These are phyloP conservation scores for Cyamopsis tetragonoloba DNA, from an alignment of 306 rosid genomes.

Conservation along the genomic window DNA sequence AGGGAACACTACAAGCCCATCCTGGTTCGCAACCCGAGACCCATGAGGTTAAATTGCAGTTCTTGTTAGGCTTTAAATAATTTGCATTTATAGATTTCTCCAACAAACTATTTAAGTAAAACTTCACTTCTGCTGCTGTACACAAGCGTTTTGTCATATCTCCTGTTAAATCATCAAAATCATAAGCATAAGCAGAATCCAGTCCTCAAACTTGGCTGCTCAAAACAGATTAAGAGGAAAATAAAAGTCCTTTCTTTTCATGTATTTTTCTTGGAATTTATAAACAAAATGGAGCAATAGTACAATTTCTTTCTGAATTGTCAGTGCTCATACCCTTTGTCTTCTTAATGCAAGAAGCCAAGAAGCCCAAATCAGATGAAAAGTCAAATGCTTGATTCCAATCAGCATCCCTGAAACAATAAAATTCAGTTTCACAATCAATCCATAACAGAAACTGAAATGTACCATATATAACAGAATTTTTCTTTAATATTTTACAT, in stretches of 20 bases:
- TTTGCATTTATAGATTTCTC: constrained; percentile 42
- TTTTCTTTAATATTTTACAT: background rate
- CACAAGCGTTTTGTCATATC: constrained; percentile 72
- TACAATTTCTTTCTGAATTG: background rate
- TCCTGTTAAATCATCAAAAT: constrained; percentile 46
- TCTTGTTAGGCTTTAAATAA: constrained; percentile 73
- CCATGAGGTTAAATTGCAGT: constrained; percentile 95
- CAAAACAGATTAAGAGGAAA: background rate
- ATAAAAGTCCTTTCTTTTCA: constrained; percentile 3
- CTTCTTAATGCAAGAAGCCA: constrained; percentile 73
- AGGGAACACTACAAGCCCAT: constrained; percentile 78
- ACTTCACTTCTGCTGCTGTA: constrained; percentile 75
- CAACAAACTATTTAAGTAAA: constrained; percentile 64
- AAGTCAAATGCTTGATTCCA: constrained; percentile 88
- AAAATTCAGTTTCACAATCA: constrained; percentile 23
- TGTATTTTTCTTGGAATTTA: constrained; percentile 6
- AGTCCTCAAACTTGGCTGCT: constrained; percentile 1
- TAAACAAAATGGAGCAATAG: constrained; percentile 6
- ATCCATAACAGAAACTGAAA: background rate
- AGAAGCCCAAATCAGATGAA: constrained; percentile 70
- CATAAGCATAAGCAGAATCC: constrained; percentile 7
- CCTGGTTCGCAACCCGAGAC: constrained; percentile 98
- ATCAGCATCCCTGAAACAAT: constrained; percentile 68
- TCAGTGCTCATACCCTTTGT: constrained; percentile 56
- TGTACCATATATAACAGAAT: background rate